Conservation (phyloP, 192 early-diverging fungal species). For the Coemansia sp. region DNA sequence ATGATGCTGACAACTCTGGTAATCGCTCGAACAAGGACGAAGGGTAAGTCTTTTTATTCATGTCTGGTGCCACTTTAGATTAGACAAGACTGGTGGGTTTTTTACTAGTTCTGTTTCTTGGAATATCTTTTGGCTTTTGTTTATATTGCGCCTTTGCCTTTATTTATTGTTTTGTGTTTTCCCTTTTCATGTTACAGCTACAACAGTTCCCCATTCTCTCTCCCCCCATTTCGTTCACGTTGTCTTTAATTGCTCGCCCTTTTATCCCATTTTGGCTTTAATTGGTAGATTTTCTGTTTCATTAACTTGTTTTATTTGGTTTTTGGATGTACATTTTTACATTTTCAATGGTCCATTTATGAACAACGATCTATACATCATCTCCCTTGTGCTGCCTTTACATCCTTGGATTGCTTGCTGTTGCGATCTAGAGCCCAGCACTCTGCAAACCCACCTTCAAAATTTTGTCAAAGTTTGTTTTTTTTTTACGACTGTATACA, state of each 20-base stretch:
- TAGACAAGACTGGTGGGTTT: not conserved
- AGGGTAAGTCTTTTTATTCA: conserved; percentile 34
- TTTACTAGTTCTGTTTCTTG: not conserved
- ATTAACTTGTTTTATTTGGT: conserved; percentile 9
- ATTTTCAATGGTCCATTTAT: conserved; percentile 55
- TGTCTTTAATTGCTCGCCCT: too few species aligned
- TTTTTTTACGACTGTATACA: conserved; percentile 49
- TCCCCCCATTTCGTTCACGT: too few species aligned
- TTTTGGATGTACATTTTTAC: conserved; percentile 6
- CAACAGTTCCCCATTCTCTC: too few species aligned
- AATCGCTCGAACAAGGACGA: conserved; percentile 29
- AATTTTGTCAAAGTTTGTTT: not conserved
- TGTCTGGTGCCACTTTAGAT: too few species aligned
- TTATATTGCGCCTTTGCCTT: conserved; percentile 9
- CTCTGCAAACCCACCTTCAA: not conserved
- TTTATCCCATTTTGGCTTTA: not conserved
- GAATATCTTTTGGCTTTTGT: conserved; percentile 2
- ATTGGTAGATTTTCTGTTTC: not conserved
- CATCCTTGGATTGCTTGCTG: not conserved
- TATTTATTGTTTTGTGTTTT: not conserved
- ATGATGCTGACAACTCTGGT: conserved; percentile 5
- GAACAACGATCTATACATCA: conserved; percentile 25
- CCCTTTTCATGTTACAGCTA: too few species aligned
- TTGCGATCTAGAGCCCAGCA: conserved; percentile 27
- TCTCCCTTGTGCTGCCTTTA: not conserved